Conservation (phyloP, 2,329 filamentous ascomycete genomes). For the Escovopsis weberi region DNA sequence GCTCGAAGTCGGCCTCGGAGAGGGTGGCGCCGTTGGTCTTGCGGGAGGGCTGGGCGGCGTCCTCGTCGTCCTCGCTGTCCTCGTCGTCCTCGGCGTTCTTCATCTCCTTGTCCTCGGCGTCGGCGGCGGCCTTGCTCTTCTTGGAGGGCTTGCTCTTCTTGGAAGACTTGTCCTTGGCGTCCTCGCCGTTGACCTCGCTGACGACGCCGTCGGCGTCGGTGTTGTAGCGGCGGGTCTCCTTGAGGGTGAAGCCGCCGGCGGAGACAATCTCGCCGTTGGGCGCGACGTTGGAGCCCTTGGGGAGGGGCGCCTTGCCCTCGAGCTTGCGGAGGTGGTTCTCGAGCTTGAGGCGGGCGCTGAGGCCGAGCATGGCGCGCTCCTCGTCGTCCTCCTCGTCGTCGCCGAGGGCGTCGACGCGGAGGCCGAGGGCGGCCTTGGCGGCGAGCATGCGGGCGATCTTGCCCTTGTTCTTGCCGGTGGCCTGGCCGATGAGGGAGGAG, state of each 20-base stretch:
- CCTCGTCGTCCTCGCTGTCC: conserved; percentile 20
- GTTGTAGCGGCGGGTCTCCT: conserved; percentile 91
- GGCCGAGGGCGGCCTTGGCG: conserved; percentile 81
- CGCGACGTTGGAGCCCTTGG: conserved; percentile 59
- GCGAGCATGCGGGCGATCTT: conserved; percentile 97
- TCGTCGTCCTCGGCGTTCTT: conserved; percentile 23
- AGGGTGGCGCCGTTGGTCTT: conserved; percentile 27
- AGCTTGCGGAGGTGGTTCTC: conserved; percentile 63
- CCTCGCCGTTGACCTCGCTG: conserved; percentile 33
- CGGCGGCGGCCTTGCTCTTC: conserved; percentile 25
- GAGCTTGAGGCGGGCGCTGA: conserved; percentile 54
- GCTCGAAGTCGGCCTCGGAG: conserved; percentile 41
- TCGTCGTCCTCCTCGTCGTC: conserved; percentile 62
- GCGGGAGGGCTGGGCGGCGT: conserved; percentile 9
- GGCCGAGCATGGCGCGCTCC: conserved; percentile 70
- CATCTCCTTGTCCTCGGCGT: conserved; percentile 29
- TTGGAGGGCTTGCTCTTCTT: conserved; percentile 21
- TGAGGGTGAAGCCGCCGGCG: conserved; percentile 75
- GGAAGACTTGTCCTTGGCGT: conserved; percentile 26
- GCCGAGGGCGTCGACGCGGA: conserved; percentile 71
- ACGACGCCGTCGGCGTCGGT: conserved; percentile 76
- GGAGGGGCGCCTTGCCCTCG: conserved; percentile 79
- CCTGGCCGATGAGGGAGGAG: conserved; percentile 87
- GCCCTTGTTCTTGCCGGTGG: conserved; percentile 96
- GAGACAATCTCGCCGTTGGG: conserved; percentile 52